Percentiles rank a stretch among this genome's conserved stretches.
These are phyloP conservation scores for Shiraia sp. DNA, from an alignment of 2,329 filamentous ascomycete genomes.

Conservation along the genomic window DNA sequence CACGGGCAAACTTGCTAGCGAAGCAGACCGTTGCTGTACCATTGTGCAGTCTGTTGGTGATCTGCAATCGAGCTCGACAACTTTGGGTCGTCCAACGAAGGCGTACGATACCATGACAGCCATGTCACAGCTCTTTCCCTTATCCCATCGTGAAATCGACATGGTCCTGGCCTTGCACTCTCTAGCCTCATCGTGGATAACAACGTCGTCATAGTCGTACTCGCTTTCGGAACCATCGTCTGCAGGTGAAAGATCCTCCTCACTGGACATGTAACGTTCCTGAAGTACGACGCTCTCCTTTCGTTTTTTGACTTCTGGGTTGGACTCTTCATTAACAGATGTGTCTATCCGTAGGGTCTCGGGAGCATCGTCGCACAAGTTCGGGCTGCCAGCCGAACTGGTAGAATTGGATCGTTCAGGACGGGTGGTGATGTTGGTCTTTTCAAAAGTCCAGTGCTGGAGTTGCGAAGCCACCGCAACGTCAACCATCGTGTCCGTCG, in stretches of 20 bases:
- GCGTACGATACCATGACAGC: conserved; percentile 44
- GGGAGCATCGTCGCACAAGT: conserved; percentile 39
- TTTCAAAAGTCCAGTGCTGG: conserved; percentile 45
- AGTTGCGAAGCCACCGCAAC: conserved; percentile 38
- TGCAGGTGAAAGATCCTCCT: conserved; percentile 44
- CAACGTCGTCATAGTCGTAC: conserved; percentile 37
- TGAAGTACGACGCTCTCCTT: conserved; percentile 36
- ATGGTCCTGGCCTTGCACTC: conserved; percentile 36
- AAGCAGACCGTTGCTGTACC: conserved; percentile 35
- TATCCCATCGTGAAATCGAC: conserved; percentile 38
- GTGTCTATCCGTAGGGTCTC: conserved; percentile 41
- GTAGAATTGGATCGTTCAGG: conserved; percentile 32
- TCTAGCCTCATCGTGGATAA: conserved; percentile 33
- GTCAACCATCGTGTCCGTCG: conserved; percentile 34
- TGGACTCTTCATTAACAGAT: conserved; percentile 17
- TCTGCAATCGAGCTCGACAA: conserved; percentile 40
- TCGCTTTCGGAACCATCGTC: conserved; percentile 36
- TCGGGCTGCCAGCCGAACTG: conserved; percentile 41
- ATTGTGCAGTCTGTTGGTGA: conserved; percentile 20
- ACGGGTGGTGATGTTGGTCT: conserved; percentile 28
- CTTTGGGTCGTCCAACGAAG: conserved; percentile 44
- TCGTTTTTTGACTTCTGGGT: conserved; percentile 7
- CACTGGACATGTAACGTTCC: conserved; percentile 44
- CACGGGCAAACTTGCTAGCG: conserved; percentile 38
- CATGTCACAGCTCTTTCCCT: conserved; percentile 42